A percentile compares a stretch with the other conserved stretches of the same genome.
Conservation (phyloP, 78 protist species). For the Tieghemostelium lacteum region DNA sequence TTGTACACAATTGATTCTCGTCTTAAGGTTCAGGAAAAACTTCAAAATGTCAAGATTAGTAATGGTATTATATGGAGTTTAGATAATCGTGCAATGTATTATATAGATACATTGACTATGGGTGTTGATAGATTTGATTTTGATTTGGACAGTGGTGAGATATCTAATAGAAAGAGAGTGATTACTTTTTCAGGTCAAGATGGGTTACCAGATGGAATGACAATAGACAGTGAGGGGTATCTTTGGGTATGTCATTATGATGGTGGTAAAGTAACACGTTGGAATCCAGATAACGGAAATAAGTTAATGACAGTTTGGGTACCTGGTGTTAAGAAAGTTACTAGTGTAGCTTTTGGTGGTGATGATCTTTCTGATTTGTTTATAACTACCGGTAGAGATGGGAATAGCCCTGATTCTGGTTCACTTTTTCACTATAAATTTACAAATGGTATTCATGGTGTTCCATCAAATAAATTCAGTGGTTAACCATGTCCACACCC, state of each 20-base stretch:
- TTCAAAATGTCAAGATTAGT: conserved; percentile 4
- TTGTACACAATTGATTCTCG: conserved; percentile 20
- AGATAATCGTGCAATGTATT: conserved; percentile 37
- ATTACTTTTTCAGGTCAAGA: neutral
- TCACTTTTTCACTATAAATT: conserved; percentile 14
- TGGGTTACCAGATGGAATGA: conserved; percentile 67
- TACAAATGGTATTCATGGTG: conserved; percentile 40
- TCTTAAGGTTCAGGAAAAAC: neutral
- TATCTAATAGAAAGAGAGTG: neutral
- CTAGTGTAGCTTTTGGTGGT: conserved; percentile 76
- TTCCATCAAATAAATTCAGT: neutral
- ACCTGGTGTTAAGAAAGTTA: conserved; percentile 43
- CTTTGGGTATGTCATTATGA: conserved; percentile 79
- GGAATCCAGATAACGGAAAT: conserved; percentile 45
- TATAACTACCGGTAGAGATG: conserved; percentile 55
- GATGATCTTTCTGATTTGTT: conserved; percentile 27
- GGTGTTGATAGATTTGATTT: conserved; percentile 37
- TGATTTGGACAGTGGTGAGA: neutral
- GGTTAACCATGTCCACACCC: no score
- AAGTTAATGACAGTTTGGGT: neutral
- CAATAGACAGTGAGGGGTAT: conserved; percentile 45
- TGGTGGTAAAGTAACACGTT: conserved; percentile 69
- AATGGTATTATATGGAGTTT: conserved; percentile 76
- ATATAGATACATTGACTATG: conserved; percentile 70
- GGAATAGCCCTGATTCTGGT: conserved; percentile 13